Evolutionary conservation across 768 basidiomycete genomes (phyloP).

Genomic region (Auricularia sp.): DNA sequence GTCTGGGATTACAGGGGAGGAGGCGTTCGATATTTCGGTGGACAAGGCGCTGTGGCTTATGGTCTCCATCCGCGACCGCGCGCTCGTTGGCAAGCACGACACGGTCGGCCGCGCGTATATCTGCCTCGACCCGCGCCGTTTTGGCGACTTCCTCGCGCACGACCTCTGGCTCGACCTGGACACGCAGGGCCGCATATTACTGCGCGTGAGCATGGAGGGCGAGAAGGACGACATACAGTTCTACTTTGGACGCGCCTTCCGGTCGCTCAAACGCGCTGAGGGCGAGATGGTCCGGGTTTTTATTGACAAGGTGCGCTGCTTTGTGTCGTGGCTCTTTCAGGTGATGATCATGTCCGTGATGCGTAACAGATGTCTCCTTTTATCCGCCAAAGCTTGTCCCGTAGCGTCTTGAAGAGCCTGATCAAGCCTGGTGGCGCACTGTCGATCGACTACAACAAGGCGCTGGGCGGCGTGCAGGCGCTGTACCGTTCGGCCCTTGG

Average conservation of each 20-base stretch:
- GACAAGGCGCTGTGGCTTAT: conserved; percentile 94
- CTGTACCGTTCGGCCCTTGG: conserved; percentile 74
- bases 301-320: conserved; percentile 76
- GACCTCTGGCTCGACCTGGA: conserved; percentile 91
- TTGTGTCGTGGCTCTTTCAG: no score
- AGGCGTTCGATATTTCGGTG: conserved; percentile 91
- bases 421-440: conserved; percentile 47
- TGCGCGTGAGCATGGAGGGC: conserved; percentile 95
- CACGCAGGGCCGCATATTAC: conserved; percentile 69
- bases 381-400: conserved; percentile 78
- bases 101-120: conserved; percentile 86
- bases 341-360: neutral
- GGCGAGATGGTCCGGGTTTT: conserved; percentile 93
- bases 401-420: conserved; percentile 63
- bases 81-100: conserved; percentile 86
- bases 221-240: conserved; percentile 98
- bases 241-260: conserved; percentile 93
- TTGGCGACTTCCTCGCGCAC: conserved; percentile 80
- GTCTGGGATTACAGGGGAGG: conserved; percentile 60
- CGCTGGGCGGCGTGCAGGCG: conserved; percentile 71
- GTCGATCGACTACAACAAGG: conserved; percentile 81
- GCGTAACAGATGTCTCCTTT: conserved; percentile 78
- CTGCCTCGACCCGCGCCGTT: conserved; percentile 81
- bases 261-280: conserved; percentile 86
- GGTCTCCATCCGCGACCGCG: conserved; percentile 87